phyloP scores from a whole-genome alignment of 2,329 filamentous ascomycete species.

The Macrophomina tecta region DNA sequence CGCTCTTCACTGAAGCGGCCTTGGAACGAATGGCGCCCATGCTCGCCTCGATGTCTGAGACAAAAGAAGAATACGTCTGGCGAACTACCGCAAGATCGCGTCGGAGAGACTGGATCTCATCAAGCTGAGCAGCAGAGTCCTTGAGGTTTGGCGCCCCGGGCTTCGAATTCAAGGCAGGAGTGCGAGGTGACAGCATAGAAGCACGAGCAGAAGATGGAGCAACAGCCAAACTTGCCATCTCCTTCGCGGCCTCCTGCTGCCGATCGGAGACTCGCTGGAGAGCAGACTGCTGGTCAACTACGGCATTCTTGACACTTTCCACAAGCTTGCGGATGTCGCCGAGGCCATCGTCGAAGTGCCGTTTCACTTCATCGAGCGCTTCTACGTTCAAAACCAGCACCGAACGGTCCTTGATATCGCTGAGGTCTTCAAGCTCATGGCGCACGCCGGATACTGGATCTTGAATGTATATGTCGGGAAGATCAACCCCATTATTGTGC shows the following conservation, averaged over 20 bases:
- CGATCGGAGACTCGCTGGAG: constrained; percentile 88
- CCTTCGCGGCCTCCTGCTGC: constrained; percentile 86
- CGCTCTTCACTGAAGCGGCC: constrained; percentile 78
- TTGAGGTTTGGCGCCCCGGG: constrained; percentile 34
- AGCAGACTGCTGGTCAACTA: constrained; percentile 81
- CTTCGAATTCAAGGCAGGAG: constrained; percentile 34
- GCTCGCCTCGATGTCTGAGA: constrained; percentile 83
- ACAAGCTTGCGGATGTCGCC: constrained; percentile 79
- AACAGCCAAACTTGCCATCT: constrained; percentile 73
- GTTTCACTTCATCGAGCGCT: constrained; percentile 91
- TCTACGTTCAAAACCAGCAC: constrained; percentile 96
- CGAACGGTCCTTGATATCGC: constrained; percentile 90
- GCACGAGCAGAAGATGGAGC: constrained; percentile 45
- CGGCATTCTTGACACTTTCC: constrained; percentile 81
- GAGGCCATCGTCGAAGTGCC: constrained; percentile 91
- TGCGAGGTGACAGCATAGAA: constrained; percentile 40
- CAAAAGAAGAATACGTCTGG: constrained; percentile 91
- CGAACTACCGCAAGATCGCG: constrained; percentile 89
- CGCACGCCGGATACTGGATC: constrained; percentile 95
- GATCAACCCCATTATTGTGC: constrained; percentile 86
- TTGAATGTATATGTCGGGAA: constrained; percentile 98
- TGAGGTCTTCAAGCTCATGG: constrained; percentile 92
- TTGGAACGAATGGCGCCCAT: constrained; percentile 85
- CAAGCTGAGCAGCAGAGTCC: constrained; percentile 66
- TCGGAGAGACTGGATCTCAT: constrained; percentile 80